A percentile compares a stretch with the other conserved stretches of the same genome.
These are phyloP conservation scores for Basidiobolus heterosporus DNA, from an alignment of 371 early-diverging fungal species.

Conservation along the genomic window DNA sequence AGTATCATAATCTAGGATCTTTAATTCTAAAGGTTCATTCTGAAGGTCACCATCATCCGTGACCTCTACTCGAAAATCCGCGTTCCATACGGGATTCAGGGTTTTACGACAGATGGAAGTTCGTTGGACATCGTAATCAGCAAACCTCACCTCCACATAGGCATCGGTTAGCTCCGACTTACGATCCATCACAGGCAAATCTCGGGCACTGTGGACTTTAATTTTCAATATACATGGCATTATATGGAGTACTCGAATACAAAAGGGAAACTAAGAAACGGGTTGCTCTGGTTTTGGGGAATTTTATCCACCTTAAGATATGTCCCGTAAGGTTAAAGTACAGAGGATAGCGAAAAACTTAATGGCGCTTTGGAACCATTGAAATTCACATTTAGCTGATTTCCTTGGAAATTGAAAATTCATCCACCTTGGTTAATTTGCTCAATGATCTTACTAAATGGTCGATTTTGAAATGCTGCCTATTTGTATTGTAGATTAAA, in stretches of 20 bases:
- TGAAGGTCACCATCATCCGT: constrained; percentile 51
- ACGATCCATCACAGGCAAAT: constrained; percentile 64
- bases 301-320: too few species aligned
- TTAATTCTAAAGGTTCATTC: constrained; percentile 56
- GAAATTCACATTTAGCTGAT: too few species aligned
- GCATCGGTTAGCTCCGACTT: constrained; percentile 54
- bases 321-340: too few species aligned
- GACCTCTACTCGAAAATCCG: constrained; percentile 42
- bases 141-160: constrained; percentile 56
- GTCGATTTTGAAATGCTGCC: too few species aligned
- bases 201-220: constrained; percentile 41
- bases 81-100: constrained; percentile 60
- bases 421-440: too few species aligned
- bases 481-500: not conserved
- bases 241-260: constrained; percentile 1
- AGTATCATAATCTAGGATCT: constrained; percentile 56
- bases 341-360: too few species aligned
- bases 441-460: too few species aligned
- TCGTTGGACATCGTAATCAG: constrained; percentile 35
- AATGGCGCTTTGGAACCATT: too few species aligned
- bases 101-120: constrained; percentile 44
- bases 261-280: too few species aligned
- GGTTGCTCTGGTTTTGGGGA: too few species aligned
- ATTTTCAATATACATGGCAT: constrained; percentile 65
- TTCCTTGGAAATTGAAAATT: too few species aligned